Conservation (phyloP, 2,329 filamentous ascomycete genomes). For the Verruconis gallopava region DNA sequence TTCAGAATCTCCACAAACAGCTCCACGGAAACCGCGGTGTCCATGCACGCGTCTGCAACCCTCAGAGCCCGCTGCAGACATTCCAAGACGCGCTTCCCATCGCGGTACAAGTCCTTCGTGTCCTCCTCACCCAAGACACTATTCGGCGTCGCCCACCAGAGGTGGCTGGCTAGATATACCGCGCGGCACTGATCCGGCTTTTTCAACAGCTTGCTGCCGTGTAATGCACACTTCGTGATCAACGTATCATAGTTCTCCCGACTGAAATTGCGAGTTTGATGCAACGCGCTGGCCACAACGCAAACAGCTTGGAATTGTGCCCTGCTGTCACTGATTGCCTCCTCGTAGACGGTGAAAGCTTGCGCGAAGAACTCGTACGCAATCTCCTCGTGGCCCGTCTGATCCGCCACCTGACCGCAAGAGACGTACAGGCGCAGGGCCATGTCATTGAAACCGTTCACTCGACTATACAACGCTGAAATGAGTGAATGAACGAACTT, state of each 20-base stretch:
- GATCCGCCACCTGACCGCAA: conserved; percentile 84
- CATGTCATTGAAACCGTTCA: conserved; percentile 76
- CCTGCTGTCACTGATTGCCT: conserved; percentile 87
- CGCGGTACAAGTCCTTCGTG: conserved; percentile 76
- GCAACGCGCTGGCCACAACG: conserved; percentile 77
- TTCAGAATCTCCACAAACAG: conserved; percentile 97
- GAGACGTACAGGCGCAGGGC: conserved; percentile 80
- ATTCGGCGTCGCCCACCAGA: conserved; percentile 95
- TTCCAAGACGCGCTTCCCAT: conserved; percentile 92
- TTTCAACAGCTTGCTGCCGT: conserved; percentile 91
- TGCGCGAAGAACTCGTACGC: conserved; percentile 98
- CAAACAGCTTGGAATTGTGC: conserved; percentile 97
- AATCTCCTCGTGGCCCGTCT: conserved; percentile 85
- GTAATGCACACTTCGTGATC: conserved; percentile 93
- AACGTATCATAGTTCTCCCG: conserved; percentile 98
- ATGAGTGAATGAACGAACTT: conserved; percentile 90
- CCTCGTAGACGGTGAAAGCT: conserved; percentile 95
- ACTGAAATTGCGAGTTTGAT: conserved; percentile 79
- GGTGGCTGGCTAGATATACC: conserved; percentile 88
- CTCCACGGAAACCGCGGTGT: conserved; percentile 91
- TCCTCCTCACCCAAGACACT: conserved; percentile 66
- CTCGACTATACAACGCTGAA: conserved; percentile 75
- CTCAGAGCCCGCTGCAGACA: conserved; percentile 89
- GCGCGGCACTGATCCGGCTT: conserved; percentile 97
- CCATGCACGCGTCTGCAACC: conserved; percentile 98